Base-by-base conservation (phyloP, 495 filamentous ascomycete genomes). In the Penicillium parvum region DNA sequence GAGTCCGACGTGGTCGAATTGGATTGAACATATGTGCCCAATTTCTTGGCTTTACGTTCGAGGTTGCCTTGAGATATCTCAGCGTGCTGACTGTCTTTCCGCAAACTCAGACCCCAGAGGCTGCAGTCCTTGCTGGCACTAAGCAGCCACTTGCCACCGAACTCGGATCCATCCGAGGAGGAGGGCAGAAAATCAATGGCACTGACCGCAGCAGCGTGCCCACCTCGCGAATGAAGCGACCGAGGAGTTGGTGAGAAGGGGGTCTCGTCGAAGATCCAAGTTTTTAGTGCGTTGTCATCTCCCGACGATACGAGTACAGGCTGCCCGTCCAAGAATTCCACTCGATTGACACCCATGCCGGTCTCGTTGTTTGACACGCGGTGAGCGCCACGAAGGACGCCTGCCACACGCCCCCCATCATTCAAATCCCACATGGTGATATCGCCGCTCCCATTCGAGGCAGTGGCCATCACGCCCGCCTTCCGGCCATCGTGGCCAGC, bases 371-470 rank as follows among this genome's bases (percentile, higher is more conserved):
- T 55, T 6, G 77, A 75, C 9, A 85, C 79, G 53, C 85, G 83
- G 60, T 99, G 92, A 4, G 90, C 92, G 15, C 84, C 82, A 36
- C 89, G 82, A 18, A 97, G 74, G 9, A 90, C 72, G 15, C 90
- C 90, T 58, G 80, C 83, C 38, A 92, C 77, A 41, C 85, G 78
- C 4, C 89, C 88, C 2, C 88, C 90, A 14, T 85, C 73, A 50
- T 95, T 92, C 36, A 99, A 73, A 63, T 97, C 91, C 94, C 94
- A 99, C 46, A 99, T 78, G 1, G 87, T 95, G 29, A 97, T 78
- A 66, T 96, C 90, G 10, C 91, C 89, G 50, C 74, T 86, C 5
- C 73, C 69, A 21, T 66, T 60, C 8, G 81, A 83, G 9, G 82
- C 82, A 4, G 86, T 95, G 32, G 85, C 91, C 90, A 94, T 92